Evolutionary conservation across 2,329 filamentous ascomycete genomes (phyloP).

Genomic region (Claviceps fusiformis): DNA sequence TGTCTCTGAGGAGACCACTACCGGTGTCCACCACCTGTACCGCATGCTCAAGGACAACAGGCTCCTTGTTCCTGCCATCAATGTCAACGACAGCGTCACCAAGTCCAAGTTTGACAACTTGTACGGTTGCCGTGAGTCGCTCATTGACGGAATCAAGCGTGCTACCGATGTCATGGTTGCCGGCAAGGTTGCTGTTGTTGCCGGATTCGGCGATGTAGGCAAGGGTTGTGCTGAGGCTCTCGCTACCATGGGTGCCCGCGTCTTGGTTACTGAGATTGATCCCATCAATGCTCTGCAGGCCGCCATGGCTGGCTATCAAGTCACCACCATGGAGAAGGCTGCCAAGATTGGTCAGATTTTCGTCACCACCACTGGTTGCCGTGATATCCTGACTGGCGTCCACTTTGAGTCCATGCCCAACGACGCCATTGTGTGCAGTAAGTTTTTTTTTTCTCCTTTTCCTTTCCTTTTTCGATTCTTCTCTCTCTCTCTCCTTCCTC

Average conservation of each 20-base stretch:
- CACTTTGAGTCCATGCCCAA: conserved; percentile 96
- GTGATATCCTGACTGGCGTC: conserved; percentile 82
- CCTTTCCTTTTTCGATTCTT: no score
- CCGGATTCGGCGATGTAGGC: conserved; percentile 96
- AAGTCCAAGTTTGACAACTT: conserved; percentile 99
- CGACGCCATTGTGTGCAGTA: conserved; percentile 97
- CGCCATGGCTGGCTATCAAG: conserved; percentile 92
- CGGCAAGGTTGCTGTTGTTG: conserved; percentile 94
- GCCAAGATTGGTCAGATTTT: conserved; percentile 87
- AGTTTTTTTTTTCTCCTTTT: conserved; percentile 14
- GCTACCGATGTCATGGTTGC: conserved; percentile 99
- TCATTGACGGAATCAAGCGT: conserved; percentile 99
- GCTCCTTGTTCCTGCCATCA: conserved; percentile 91
- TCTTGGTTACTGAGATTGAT: conserved; percentile 93
- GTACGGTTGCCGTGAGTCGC: conserved; percentile 97
- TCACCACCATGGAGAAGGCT: conserved; percentile 96
- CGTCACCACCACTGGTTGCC: conserved; percentile 97
- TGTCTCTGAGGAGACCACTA: conserved; percentile 99
- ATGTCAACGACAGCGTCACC: conserved; percentile 99
- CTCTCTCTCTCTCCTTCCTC: not conserved
- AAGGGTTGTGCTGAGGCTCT: conserved; percentile 97
- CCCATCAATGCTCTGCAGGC: conserved; percentile 99
- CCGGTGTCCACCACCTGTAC: conserved; percentile 98
- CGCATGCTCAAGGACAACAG: conserved; percentile 84
- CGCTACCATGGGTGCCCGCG: conserved; percentile 91